Base-by-base conservation (phyloP, 768 basidiomycete species). In the Tephrocybe sp. region DNA sequence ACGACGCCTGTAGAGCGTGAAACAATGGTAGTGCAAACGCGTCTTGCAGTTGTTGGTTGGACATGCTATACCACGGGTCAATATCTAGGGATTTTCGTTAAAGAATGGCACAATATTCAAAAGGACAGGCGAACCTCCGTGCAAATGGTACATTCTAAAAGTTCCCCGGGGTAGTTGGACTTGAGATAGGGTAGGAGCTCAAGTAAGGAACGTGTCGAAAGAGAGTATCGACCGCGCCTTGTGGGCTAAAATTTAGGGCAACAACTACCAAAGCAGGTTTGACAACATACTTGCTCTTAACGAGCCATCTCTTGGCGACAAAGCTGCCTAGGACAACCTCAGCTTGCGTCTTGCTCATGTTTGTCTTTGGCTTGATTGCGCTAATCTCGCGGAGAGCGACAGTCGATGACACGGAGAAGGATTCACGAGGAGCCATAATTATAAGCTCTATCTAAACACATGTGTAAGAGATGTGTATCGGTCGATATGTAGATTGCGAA, bases 231-330 rank as follows among this genome's bases (percentile, higher is more conserved):
- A 20, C 87, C 83, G 12, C 74, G 76, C 57, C 88, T 79, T 20
- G 36, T 48, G 47, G 53, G 57, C 51, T 3, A 36, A 53, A 55
- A 56, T 30, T 10, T 20, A 22, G 39, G 39, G 50, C 31, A 44
- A 22, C 19, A 19, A 17, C 14, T 33, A 23, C 5, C n/a, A 17
- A 16, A 31, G 26, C 7, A 10, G 14, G 19, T 3, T 23, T n/a
- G 17, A n/a, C 42, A 22, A 74, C 85, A 60, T 60, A 85, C 86
- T 76, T 79, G 85, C 85, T 90, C 70, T 84, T 85, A 40, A 80
- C 53, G 9, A 89, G 67, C 90, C 87, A 91, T 12, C 86, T 87
- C 59, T 80, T 83, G n/a, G 90, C 85, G 0, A 92, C 88, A 61
- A 95, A 90, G 59, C 87, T 92, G 23, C 75, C 71, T 12, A 95